Percentiles rank a stretch among this genome's conserved stretches.
phyloP scores from a whole-genome alignment of 129 eudicot species.

The Flaveria sonorensis region DNA sequence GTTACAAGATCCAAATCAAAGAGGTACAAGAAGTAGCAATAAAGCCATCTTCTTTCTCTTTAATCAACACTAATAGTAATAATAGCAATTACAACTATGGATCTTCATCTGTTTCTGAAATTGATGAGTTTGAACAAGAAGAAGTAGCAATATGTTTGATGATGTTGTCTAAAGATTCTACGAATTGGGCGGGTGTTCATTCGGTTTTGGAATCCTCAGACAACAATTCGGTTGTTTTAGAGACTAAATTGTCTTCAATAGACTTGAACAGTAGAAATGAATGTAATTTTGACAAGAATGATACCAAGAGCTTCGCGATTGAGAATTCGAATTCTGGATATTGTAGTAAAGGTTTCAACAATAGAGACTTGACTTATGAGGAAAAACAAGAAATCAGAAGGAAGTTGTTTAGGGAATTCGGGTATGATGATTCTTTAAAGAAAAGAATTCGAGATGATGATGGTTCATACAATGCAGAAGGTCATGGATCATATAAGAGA shows the following conservation, averaged over 20 bases:
- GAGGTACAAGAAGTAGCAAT: slow-evolving; percentile 56
- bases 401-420: slow-evolving; percentile 33
- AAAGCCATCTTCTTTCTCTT: slow-evolving; percentile 41
- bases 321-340: slow-evolving; percentile 50
- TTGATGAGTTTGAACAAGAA: slow-evolving; percentile 75
- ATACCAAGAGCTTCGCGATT: slow-evolving; percentile 53
- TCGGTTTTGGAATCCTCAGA: slow-evolving; percentile 81
- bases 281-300: slow-evolving; percentile 39
- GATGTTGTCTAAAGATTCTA: slow-evolving; percentile 84
- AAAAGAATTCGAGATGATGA: slow-evolving; percentile 40
- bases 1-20: slow-evolving; percentile 58
- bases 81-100: slow-evolving; percentile 43
- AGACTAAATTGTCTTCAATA: slow-evolving; percentile 57
- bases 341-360: slow-evolving; percentile 18
- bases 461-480: slow-evolving; percentile 26
- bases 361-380: slow-evolving; percentile 27
- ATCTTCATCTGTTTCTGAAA: slow-evolving; percentile 73
- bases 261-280: slow-evolving; percentile 42
- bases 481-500: slow-evolving; percentile 36
- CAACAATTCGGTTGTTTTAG: slow-evolving; percentile 72
- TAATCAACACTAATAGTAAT: slow-evolving; percentile 35
- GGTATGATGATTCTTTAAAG: slow-evolving; percentile 34
- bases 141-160: slow-evolving; percentile 85
- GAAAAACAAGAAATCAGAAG: slow-evolving; percentile 42
- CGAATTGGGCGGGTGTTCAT: slow-evolving; percentile 55